Conservation (phyloP, 805 yeast species). For the Lachancea meyersii region DNA sequence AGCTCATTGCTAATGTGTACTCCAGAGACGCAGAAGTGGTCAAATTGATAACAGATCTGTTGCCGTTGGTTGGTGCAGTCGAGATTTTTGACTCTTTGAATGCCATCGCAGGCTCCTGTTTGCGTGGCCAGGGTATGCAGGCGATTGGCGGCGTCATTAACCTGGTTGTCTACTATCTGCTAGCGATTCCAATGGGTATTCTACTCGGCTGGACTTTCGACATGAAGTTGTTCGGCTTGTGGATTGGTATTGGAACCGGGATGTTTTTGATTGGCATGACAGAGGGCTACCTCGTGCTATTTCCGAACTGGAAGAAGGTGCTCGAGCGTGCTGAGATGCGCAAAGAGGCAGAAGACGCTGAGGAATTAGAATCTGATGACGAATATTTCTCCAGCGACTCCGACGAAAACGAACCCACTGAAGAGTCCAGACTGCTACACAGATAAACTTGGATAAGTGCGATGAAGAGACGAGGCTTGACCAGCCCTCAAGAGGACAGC, state of each 20-base stretch:
- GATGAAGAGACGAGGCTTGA: no score
- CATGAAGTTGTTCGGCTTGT: conserved; percentile 55
- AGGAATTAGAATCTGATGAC: conserved; percentile 21
- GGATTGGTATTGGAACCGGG: conserved; percentile 70
- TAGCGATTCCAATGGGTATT: conserved; percentile 68
- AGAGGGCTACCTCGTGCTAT: conserved; percentile 43
- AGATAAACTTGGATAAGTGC: no score
- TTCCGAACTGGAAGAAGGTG: conserved; percentile 50
- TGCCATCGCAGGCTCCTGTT: conserved; percentile 70
- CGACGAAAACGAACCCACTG: conserved; percentile 11
- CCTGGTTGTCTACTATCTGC: conserved; percentile 56
- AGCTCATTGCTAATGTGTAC: conserved; percentile 50
- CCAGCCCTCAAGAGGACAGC: no score
- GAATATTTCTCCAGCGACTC: conserved; percentile 1
- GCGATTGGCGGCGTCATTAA: conserved; percentile 68
- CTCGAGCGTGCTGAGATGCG: conserved; percentile 40
- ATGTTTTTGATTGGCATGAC: conserved; percentile 43
- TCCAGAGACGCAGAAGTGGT: conserved; percentile 56
- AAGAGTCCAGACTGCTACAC: conserved; percentile 15
- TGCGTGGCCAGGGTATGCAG: conserved; percentile 85
- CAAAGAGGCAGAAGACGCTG: conserved; percentile 32
- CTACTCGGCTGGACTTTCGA: conserved; percentile 47
- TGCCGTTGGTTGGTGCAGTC: conserved; percentile 59
- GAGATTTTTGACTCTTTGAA: conserved; percentile 68
- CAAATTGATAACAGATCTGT: conserved; percentile 40